These are phyloP conservation scores for Aechmea fasciata DNA, from an alignment of 176 grass and related monocot genomes.

Conservation along the genomic window DNA sequence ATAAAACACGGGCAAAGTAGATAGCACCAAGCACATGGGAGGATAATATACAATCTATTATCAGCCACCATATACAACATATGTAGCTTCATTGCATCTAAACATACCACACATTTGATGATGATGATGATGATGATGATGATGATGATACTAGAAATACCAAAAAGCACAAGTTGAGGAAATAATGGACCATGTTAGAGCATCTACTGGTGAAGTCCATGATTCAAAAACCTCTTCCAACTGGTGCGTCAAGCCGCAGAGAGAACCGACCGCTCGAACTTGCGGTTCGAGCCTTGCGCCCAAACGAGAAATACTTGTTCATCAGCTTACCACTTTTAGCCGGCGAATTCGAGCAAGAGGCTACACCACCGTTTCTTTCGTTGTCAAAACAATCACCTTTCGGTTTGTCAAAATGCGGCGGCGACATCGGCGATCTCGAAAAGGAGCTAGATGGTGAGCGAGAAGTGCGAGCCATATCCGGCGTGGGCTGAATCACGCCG, in stretches of 20 bases:
- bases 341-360: slow-evolving; percentile 57
- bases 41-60: no score
- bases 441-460: slow-evolving; percentile 11
- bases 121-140: no score
- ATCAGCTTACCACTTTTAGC: slow-evolving; percentile 40
- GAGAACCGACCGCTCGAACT: slow-evolving; percentile 43
- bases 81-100: no score
- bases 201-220: not conserved
- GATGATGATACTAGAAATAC: no score
- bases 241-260: slow-evolving; percentile 37
- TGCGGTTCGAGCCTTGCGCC: slow-evolving; percentile 49
- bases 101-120: no score
- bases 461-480: slow-evolving; percentile 26
- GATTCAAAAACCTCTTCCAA: not conserved
- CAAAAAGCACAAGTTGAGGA: not conserved
- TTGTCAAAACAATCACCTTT: slow-evolving; percentile 48
- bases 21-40: no score
- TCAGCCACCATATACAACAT: no score
- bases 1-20: no score
- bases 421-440: slow-evolving; percentile 25
- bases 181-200: not conserved
- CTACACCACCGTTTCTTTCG: slow-evolving; percentile 14
- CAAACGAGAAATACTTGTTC: slow-evolving; percentile 62
- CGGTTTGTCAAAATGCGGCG: slow-evolving; percentile 29
- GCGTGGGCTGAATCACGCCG: slow-evolving; percentile 76